Evolutionary conservation across 495 filamentous ascomycete species (phyloP), one percentile per base, ranked within the genome.

Genomic region (Pyronema domesticum): DNA sequence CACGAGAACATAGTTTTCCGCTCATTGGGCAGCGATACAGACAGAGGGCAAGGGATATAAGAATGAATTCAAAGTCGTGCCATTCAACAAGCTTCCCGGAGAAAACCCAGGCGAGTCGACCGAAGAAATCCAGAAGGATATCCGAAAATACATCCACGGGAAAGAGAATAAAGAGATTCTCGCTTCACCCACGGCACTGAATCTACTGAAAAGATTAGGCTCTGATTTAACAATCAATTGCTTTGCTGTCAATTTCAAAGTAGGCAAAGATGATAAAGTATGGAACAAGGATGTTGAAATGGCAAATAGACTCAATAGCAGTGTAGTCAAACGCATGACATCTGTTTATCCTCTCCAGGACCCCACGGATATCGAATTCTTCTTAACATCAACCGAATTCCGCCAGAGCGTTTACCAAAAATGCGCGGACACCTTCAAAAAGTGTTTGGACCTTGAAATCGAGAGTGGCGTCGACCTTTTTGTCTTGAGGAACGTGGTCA

Each of bases 221-320:
- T 70, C 69, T 1, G 72, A 75, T 42, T 60, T 72, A 30, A 73
- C 69, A 42, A 71, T 76, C 64, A 74, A 76, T 55, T 67, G 66
- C 7, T 73, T 75, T 57, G 61, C 67, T 0, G 58, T 67, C 30
- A 75, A 75, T 58, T 75, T 67, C 61, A 40, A 61, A 3, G 60
- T 70, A 45, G 52, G 54, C 0, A 60, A 71, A 43, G 68, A 67
- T 7, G 63, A 30, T 0, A n/a, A n/a, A n/a, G n/a, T n/a, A 30
- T 61, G 69, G 34, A 74, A 74, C 54, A 61, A 58, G 3, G 70
- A 73, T 46, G 69, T 75, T 13, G 71, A 73, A 55, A 69, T 73
- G 62, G 71, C 72, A 15, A 74, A 76, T 46, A 71, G 73, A 51
- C 63, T 75, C 43, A 74, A 71, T 58, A 58, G 50, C 42, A 61